Base-by-base conservation (phyloP, 2,329 filamentous ascomycete genomes). In the Neonectria ditissima region DNA sequence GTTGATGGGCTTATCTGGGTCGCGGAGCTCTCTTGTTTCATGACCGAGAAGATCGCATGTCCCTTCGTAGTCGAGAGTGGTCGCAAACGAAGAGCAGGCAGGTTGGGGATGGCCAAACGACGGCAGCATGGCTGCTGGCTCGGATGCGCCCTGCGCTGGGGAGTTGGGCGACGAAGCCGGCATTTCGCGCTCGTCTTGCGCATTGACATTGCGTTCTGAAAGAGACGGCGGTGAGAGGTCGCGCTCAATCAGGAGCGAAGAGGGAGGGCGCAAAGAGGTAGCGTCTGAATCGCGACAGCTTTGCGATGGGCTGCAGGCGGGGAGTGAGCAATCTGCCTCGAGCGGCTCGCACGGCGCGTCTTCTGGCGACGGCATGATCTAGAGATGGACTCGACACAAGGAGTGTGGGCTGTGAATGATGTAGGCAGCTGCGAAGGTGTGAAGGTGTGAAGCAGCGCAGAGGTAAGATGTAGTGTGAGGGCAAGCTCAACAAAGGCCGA, bases 221-320 rank as follows among this genome's bases (percentile, higher is more conserved):
- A 44, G 20, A 3, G 51, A 54, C 16, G 14, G 11, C 7, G 20
- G 14, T 2, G 34, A 39, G 24, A 13, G 44, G 2, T 37, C 43
- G 37, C 50, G 65, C 59, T 71, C 65, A 16, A 68, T 44, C 16
- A 67, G 61, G n/a, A 71, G 66, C 26, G 63, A 65, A 7, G 55
- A 55, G 5, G 70, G 68, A n/a, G 70, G 66, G 3, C 51, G 50
- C 4, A 28, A 57, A 18, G 50, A 71, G 45, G 51, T 55, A 10
- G 55, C 24, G n/a, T 39, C 47, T 43, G 61, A 56, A 44, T 50
- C 39, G 48, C 34, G 16, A n/a, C n/a, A 16, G 5, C 32, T 68
- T 24, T 37, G 47, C 5, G 47, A 7, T 11, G 28, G 5, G 11
- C 14, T 41, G 18, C 30, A 14, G 32, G 26, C 18, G 9, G 47